Conservation (phyloP, 768 basidiomycete species). For the Trametes villosa region DNA sequence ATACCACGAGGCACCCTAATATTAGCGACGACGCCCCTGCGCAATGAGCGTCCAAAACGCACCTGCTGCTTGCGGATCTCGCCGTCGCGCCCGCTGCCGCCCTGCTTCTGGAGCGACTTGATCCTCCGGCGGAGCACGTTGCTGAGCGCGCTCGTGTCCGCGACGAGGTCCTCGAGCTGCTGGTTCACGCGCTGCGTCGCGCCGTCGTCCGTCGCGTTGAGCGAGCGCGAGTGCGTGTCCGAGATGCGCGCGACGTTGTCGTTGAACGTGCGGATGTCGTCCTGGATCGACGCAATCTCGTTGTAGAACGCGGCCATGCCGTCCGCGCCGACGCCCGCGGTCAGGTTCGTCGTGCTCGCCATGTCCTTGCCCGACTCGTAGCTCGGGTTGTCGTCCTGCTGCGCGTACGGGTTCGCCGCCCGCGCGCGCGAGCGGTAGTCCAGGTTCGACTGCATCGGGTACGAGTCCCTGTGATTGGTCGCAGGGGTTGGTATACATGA, state of each 20-base stretch:
- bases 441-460: conserved; percentile 69
- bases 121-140: conserved; percentile 63
- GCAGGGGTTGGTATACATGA: conserved; percentile 6
- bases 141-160: conserved; percentile 62
- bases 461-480: conserved; percentile 51
- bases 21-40: not conserved
- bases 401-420: conserved; percentile 62
- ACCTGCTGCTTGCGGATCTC: conserved; percentile 54
- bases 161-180: conserved; percentile 61
- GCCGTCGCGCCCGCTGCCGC: conserved; percentile 45
- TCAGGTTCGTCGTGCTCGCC: conserved; percentile 56
- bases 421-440: conserved; percentile 24
- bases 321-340: conserved; percentile 44
- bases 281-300: conserved; percentile 62
- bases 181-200: conserved; percentile 44
- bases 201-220: conserved; percentile 53
- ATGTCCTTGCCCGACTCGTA: conserved; percentile 66
- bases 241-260: conserved; percentile 50
- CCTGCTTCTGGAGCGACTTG: conserved; percentile 53
- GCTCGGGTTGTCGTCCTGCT: conserved; percentile 64
- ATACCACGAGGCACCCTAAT: not conserved
- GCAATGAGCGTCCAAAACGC: not conserved
- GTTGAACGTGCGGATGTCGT: conserved; percentile 47
- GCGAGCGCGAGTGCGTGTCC: conserved; percentile 53
- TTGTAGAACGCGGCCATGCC: conserved; percentile 72